These are phyloP conservation scores for Glycyrrhiza uralensis DNA, from an alignment of 306 rosid genomes.

Conservation along the genomic window DNA sequence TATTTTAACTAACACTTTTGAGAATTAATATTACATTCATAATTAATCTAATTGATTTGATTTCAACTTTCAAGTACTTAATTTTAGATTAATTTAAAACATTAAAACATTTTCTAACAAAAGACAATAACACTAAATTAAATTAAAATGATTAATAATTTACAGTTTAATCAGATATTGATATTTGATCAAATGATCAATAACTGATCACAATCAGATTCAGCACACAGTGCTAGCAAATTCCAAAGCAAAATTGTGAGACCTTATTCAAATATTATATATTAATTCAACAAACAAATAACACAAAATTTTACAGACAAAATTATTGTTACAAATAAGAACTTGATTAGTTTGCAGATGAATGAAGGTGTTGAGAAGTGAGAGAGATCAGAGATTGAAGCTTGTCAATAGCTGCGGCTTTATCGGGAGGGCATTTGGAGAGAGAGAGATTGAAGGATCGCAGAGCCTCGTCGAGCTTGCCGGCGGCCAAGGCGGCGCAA, in stretches of 20 bases:
- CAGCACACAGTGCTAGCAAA: neutral
- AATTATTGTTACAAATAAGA: neutral
- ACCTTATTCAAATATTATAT: too few relatives aligned
- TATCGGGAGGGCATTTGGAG: constrained; percentile 71
- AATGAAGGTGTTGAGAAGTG: constrained; percentile 66
- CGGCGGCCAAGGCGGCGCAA: constrained; percentile 76
- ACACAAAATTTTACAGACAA: too few relatives aligned
- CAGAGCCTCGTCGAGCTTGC: constrained; percentile 72
- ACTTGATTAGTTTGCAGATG: constrained; percentile 29
- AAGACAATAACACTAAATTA: too few relatives aligned
- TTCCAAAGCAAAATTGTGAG: too few relatives aligned
- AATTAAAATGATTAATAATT: too few relatives aligned
- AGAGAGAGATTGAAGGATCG: constrained; percentile 58
- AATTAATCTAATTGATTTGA: too few relatives aligned
- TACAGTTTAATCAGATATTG: neutral
- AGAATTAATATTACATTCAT: too few relatives aligned
- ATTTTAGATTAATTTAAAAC: too few relatives aligned
- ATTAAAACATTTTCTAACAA: too few relatives aligned
- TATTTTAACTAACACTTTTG: too few relatives aligned
- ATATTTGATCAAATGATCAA: too few relatives aligned
- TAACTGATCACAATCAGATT: neutral
- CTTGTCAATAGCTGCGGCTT: constrained; percentile 59
- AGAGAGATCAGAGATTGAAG: constrained; percentile 71
- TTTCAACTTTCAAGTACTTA: too few relatives aligned
- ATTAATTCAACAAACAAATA: neutral